A percentile compares a stretch with the other conserved stretches of the same genome.
Evolutionary conservation across 306 rosid genomes (phyloP).

Genomic region (Prosopis cineraria): DNA sequence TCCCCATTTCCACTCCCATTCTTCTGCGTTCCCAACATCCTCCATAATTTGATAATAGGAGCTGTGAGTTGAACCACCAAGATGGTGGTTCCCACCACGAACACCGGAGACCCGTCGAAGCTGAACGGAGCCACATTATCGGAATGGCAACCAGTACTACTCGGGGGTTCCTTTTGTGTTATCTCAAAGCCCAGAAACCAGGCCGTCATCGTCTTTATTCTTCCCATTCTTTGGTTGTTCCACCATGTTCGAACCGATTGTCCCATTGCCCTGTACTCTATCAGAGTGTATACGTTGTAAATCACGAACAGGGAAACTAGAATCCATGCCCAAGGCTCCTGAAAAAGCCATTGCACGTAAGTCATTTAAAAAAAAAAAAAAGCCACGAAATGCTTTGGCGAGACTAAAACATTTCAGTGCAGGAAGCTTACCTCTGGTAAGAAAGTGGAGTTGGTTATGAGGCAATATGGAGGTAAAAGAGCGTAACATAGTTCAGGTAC

Average conservation of each 20-base stretch:
- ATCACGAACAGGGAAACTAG: constrained; percentile 32
- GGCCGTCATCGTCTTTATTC: constrained; percentile 42
- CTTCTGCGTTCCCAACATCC: constrained; percentile 26
- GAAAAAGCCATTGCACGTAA: not conserved
- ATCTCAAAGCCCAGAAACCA: constrained; percentile 58
- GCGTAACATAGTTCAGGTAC: constrained; percentile 55
- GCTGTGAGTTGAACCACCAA: constrained; percentile 55
- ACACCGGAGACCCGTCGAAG: constrained; percentile 58
- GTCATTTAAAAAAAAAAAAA: too few species aligned
- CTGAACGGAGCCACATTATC: constrained; percentile 42
- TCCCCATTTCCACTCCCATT: constrained; percentile 51
- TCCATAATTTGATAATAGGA: constrained; percentile 33
- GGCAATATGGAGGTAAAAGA: constrained; percentile 54
- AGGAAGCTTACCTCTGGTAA: constrained; percentile 57
- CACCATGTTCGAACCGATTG: constrained; percentile 66
- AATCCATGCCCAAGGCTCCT: constrained; percentile 47
- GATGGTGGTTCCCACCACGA: constrained; percentile 61
- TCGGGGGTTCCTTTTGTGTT: constrained; percentile 55
- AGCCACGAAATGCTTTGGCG: not conserved
- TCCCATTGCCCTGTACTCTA: constrained; percentile 38
- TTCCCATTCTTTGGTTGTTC: constrained; percentile 70
- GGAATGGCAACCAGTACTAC: not conserved
- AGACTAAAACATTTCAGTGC: not conserved
- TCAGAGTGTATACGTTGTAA: constrained; percentile 24
- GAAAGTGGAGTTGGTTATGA: constrained; percentile 61